Percentiles rank a stretch among this genome's conserved stretches.
phyloP scores from a whole-genome alignment of 1,284 basidiomycete genomes.

The Sutorius eximius region DNA sequence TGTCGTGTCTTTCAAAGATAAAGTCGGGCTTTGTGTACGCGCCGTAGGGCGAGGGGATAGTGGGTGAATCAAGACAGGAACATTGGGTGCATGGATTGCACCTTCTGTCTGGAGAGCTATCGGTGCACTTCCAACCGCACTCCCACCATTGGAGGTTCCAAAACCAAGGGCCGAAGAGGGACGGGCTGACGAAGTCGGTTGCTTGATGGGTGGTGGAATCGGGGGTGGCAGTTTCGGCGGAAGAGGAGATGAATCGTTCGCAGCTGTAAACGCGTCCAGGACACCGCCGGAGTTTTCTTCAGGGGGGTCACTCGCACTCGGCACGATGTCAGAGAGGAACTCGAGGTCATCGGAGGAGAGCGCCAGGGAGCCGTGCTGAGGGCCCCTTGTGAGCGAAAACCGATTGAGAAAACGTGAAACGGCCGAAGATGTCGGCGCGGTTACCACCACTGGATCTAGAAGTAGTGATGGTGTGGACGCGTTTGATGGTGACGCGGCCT shows the following conservation, averaged over 20 bases:
- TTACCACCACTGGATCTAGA: conserved; percentile 17
- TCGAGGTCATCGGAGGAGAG: conserved; percentile 72
- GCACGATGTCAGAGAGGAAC: conserved; percentile 72
- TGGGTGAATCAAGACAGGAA: conserved; percentile 19
- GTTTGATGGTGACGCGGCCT: conserved; percentile 28
- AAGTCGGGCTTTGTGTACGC: conserved; percentile 4
- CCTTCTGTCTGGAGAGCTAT: not conserved
- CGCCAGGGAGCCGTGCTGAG: conserved; percentile 51
- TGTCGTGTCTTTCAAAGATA: not conserved
- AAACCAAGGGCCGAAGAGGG: conserved; percentile 15
- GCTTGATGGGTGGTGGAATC: conserved; percentile 43
- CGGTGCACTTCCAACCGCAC: not conserved
- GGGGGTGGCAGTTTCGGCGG: conserved; percentile 50
- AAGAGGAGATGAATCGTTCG: conserved; percentile 44
- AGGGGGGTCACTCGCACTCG: conserved; percentile 48
- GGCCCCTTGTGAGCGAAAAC: conserved; percentile 54
- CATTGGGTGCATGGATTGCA: not conserved
- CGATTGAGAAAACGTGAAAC: conserved; percentile 71
- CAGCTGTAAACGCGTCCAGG: conserved; percentile 39
- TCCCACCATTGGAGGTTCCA: conserved; percentile 1
- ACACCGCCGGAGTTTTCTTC: conserved; percentile 37
- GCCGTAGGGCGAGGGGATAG: conserved; percentile 14
- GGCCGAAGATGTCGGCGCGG: conserved; percentile 47
- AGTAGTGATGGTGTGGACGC: conserved; percentile 9
- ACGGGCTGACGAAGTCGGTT: conserved; percentile 21